These are phyloP conservation scores for Colletotrichum tabaci DNA, from an alignment of 2,329 filamentous ascomycete species.

Conservation along the genomic window DNA sequence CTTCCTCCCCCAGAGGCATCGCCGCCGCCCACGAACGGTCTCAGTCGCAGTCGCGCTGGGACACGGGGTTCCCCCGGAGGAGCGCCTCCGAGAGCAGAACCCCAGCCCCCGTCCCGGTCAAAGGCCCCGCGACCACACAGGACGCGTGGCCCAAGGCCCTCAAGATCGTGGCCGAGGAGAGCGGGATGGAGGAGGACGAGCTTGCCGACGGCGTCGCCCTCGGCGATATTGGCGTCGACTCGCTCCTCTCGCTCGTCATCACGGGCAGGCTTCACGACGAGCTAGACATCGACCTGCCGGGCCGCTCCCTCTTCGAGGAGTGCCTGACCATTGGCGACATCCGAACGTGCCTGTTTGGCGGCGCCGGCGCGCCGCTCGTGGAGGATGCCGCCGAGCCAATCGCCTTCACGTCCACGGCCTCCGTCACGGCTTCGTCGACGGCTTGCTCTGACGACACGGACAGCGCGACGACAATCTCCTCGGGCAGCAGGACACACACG, in stretches of 20 bases:
- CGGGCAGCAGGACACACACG: conserved; percentile 53
- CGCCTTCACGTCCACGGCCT: background rate
- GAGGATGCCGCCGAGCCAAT: background rate
- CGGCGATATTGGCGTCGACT: conserved; percentile 71
- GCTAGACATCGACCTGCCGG: conserved; percentile 67
- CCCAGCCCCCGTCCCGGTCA: too few species aligned
- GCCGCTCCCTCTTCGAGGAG: conserved; percentile 65
- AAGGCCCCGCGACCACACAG: conserved; percentile 51
- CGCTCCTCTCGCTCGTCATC: conserved; percentile 71
- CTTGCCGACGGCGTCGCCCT: conserved; percentile 70
- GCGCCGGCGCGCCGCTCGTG: too few species aligned
- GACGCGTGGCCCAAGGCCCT: conserved; percentile 62
- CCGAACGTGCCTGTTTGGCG: conserved; percentile 52
- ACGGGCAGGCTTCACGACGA: conserved; percentile 71
- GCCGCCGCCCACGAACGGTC: conserved; percentile 58
- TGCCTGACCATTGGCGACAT: conserved; percentile 68
- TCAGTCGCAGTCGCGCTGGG: background rate
- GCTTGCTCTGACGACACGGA: conserved; percentile 48
- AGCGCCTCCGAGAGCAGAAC: conserved; percentile 55
- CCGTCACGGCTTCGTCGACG: conserved; percentile 48
- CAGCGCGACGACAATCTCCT: conserved; percentile 45
- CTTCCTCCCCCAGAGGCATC: conserved; percentile 53
- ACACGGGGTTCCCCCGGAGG: too few species aligned
- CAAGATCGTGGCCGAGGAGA: conserved; percentile 69
- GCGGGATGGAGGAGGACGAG: conserved; percentile 67